Evolutionary conservation across 805 yeast species (phyloP).

Genomic region (Candida maltosa): DNA sequence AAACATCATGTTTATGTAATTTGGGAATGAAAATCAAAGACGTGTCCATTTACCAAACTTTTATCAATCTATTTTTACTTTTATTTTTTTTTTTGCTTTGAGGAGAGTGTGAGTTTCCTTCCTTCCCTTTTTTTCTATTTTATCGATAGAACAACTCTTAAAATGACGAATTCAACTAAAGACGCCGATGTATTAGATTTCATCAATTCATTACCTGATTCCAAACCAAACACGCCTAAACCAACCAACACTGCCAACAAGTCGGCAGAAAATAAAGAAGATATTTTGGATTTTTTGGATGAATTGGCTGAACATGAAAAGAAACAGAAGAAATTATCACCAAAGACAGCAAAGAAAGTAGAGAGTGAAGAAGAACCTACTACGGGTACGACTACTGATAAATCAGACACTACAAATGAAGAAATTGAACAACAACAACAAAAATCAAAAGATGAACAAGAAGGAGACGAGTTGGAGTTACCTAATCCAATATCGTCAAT

Average conservation of each 20-base stretch:
- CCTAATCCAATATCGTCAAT: conserved; percentile 64
- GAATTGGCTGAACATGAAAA: conserved; percentile 66
- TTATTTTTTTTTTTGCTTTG: no score
- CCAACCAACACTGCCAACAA: conserved; percentile 9
- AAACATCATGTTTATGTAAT: no score
- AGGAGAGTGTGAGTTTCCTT: no score
- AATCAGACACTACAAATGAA: conserved; percentile 3
- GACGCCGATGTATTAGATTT: conserved; percentile 76
- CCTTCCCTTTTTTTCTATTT: no score
- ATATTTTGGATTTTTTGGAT: conserved; percentile 56
- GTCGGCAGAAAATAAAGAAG: conserved; percentile 44
- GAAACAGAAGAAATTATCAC: conserved; percentile 29
- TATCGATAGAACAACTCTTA: no score
- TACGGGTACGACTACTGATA: conserved; percentile 4
- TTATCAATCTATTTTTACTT: no score
- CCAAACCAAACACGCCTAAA: conserved; percentile 30
- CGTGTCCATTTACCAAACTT: no score
- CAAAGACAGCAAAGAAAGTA: conserved; percentile 17
- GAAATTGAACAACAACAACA: conserved; percentile 1
- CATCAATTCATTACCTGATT: conserved; percentile 74
- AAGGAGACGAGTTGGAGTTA: neutral
- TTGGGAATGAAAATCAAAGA: no score
- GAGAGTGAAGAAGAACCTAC: conserved; percentile 9
- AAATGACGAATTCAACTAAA: no score
- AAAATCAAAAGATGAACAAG: neutral